A percentile compares a stretch with the other conserved stretches of the same genome.
Evolutionary conservation across 257 asterid genomes (phyloP).

Genomic region (Penstemon newberryi): DNA sequence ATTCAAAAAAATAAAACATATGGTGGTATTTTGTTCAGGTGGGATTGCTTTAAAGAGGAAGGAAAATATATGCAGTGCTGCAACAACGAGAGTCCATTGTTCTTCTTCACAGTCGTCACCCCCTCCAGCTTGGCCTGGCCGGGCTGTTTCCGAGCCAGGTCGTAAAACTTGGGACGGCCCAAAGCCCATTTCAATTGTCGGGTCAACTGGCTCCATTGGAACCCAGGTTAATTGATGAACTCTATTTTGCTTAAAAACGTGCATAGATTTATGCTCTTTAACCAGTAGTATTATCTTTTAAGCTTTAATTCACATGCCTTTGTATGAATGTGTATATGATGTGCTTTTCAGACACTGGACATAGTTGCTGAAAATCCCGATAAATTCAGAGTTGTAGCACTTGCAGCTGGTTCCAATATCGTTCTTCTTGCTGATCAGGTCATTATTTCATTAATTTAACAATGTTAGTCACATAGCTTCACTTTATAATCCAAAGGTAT

Average conservation of each 20-base stretch:
- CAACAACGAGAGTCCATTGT: constrained; percentile 57
- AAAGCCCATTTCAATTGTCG: constrained; percentile 89
- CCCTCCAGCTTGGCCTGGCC: constrained; percentile 98
- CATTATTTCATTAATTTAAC: constrained; percentile 18
- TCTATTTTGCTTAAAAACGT: too few species aligned
- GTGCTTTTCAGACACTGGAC: constrained; percentile 72
- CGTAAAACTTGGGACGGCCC: constrained; percentile 86
- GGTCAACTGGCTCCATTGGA: constrained; percentile 98
- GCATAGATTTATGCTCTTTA: background rate
- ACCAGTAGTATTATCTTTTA: background rate
- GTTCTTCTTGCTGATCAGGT: constrained; percentile 99
- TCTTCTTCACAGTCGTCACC: constrained; percentile 70
- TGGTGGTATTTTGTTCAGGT: constrained; percentile 45
- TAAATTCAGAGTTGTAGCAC: constrained; percentile 85
- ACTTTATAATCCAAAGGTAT: background rate
- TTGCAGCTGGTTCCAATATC: constrained; percentile 98
- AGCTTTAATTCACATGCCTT: constrained; percentile 8
- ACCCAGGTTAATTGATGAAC: constrained; percentile 64
- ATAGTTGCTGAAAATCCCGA: constrained; percentile 96
- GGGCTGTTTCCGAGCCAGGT: constrained; percentile 69
- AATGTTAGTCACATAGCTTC: background rate
- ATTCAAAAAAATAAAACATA: background rate
- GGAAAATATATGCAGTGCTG: constrained; percentile 45
- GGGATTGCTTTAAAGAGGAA: constrained; percentile 63
- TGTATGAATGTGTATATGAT: constrained; percentile 6